Evolutionary conservation across 1,284 basidiomycete species (phyloP).

Genomic region (Malassezia sympodialis): DNA sequence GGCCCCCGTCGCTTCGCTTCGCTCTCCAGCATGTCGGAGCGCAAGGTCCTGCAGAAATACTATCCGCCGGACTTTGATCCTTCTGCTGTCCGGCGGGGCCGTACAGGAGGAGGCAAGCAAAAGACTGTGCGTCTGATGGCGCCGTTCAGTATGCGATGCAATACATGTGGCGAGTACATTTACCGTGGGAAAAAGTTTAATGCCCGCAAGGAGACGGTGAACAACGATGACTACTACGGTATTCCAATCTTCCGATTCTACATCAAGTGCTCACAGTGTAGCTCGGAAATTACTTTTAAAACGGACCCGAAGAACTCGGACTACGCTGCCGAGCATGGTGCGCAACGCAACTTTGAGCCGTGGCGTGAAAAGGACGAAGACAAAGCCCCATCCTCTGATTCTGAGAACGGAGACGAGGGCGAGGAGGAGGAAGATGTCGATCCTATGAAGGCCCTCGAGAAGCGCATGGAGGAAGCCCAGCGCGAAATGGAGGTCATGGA

Average conservation of each 20-base stretch:
- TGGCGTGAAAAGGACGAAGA: constrained; percentile 29
- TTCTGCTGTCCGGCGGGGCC: constrained; percentile 80
- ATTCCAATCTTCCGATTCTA: constrained; percentile 68
- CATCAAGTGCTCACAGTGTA: constrained; percentile 51
- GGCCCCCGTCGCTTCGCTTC: neutral
- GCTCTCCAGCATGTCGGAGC: constrained; percentile 46
- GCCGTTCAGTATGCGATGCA: constrained; percentile 81
- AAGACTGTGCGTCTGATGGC: constrained; percentile 98
- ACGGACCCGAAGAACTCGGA: constrained; percentile 78
- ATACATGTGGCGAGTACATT: constrained; percentile 89
- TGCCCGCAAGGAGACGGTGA: constrained; percentile 92
- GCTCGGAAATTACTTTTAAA: constrained; percentile 98
- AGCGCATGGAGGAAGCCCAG: constrained; percentile 77
- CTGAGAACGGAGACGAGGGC: constrained; percentile 20
- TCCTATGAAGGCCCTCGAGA: constrained; percentile 92
- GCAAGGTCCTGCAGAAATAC: constrained; percentile 50
- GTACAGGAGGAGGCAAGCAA: constrained; percentile 78
- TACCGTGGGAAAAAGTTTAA: constrained; percentile 97
- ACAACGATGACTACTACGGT: constrained; percentile 91
- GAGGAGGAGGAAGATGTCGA: constrained; percentile 52
- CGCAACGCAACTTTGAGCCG: constrained; percentile 42
- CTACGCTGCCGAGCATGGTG: constrained; percentile 43
- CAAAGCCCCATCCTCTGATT: constrained; percentile 19
- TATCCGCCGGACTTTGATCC: constrained; percentile 82
- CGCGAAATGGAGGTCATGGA: constrained; percentile 98